phyloP scores from a whole-genome alignment of 768 basidiomycete genomes.

The Hemileccinum impolitum region DNA sequence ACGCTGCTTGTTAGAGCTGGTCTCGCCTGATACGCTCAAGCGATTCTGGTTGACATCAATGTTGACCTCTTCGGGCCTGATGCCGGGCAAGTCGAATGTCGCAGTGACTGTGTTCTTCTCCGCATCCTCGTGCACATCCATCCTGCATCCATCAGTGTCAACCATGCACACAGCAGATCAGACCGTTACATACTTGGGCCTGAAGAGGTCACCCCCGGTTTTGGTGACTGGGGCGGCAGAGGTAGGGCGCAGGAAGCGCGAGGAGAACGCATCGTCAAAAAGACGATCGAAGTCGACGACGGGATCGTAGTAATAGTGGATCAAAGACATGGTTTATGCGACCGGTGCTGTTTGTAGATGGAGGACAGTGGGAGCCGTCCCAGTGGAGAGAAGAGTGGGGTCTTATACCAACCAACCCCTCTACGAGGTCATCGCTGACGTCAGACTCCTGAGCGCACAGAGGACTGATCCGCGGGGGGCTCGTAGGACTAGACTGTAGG shows the following conservation, averaged over 20 bases:
- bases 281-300: constrained; percentile 42
- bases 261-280: constrained; percentile 35
- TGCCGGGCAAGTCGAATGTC: constrained; percentile 55
- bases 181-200: constrained; percentile 35
- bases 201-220: constrained; percentile 14
- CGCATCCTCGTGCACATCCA: constrained; percentile 52
- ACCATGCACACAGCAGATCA: too few species aligned
- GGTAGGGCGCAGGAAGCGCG: constrained; percentile 20
- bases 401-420: not conserved
- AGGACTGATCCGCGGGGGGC: too few species aligned
- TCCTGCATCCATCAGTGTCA: constrained; percentile 31
- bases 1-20: constrained; percentile 28
- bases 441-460: too few species aligned
- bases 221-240: constrained; percentile 1
- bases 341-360: not conserved
- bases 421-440: too few species aligned
- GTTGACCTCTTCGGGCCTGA: constrained; percentile 46
- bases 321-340: constrained; percentile 21
- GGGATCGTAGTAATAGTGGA: constrained; percentile 35
- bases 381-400: not conserved
- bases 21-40: constrained; percentile 52
- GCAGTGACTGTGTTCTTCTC: constrained; percentile 50
- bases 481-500: too few species aligned
- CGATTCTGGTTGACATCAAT: constrained; percentile 50
- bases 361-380: not conserved